Percentiles rank a stretch among this genome's conserved stretches.
Conservation (phyloP, 2,329 filamentous ascomycete species). For the Curvularia spicifera region DNA sequence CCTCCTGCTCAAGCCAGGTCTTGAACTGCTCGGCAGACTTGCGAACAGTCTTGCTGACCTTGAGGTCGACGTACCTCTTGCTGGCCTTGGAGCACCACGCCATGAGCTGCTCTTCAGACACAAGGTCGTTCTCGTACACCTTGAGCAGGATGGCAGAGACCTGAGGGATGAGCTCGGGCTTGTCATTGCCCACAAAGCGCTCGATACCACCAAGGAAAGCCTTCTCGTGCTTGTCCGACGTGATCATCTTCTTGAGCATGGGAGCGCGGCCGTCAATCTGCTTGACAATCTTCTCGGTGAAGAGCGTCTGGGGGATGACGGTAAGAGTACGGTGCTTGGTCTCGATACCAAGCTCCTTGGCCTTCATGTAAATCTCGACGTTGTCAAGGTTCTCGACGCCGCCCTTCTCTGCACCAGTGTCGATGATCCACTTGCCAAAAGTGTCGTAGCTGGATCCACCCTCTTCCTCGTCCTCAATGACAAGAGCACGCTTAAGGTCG, state of each 20-base stretch:
- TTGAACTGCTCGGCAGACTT: constrained; percentile 94
- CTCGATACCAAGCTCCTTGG: constrained; percentile 94
- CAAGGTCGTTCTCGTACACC: constrained; percentile 88
- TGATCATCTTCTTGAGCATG: constrained; percentile 92
- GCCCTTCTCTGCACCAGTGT: constrained; percentile 72
- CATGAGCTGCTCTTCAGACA: constrained; percentile 85
- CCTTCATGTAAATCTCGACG: constrained; percentile 93
- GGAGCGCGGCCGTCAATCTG: constrained; percentile 83
- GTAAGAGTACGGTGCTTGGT: constrained; percentile 90
- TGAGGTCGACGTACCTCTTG: constrained; percentile 95
- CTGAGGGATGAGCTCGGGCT: constrained; percentile 77
- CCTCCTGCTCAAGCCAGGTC: constrained; percentile 84
- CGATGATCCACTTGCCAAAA: constrained; percentile 90
- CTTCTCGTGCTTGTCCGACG: constrained; percentile 92
- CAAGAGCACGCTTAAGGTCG: constrained; percentile 91
- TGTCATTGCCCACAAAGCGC: constrained; percentile 84
- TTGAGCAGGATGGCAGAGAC: constrained; percentile 87
- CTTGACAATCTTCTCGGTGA: constrained; percentile 85
- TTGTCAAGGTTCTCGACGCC: constrained; percentile 81
- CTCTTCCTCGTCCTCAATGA: constrained; percentile 79
- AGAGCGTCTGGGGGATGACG: constrained; percentile 91
- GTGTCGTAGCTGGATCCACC: constrained; percentile 86
- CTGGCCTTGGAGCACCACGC: constrained; percentile 94
- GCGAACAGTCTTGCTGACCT: constrained; percentile 92
- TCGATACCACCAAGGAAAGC: constrained; percentile 94